Base-by-base conservation (phyloP, 2,329 filamentous ascomycete species). In the Pseudogymnoascus sp. region DNA sequence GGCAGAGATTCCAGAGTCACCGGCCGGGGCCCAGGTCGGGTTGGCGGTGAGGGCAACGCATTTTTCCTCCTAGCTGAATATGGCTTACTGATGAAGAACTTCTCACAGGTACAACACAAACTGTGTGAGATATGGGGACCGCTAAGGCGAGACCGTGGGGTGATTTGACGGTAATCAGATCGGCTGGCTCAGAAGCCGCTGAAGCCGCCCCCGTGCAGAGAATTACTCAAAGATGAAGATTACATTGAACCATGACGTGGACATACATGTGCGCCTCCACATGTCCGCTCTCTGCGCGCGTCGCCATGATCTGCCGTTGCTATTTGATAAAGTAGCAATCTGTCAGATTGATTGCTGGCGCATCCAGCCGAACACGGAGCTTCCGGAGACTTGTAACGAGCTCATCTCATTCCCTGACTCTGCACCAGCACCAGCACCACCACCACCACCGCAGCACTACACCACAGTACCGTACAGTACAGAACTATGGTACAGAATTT, bases 281-380 rank as follows among this genome's bases (percentile, higher is more conserved):
- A 31, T 52, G 45, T 52, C 26, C 4, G 45, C 26, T 29, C 45
- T 29, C 21, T 49, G 43, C 2, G 21, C 43, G 43, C 23, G 43
- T 49, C 23, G 43, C 21, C 43, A 14, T 49, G 43, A 49, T 49
- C 21, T 52, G 45, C 45, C 45, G 26, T 19, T 52, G 26, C 14
- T 52, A 52, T 52, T 52, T 52, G 45, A 52, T 52, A 52, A 19
- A 52, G 45, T 52, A 26, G 45, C 29, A 31, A 49, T 52, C 45
- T 52, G 45, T 52, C 26, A 52, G 45, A 52, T 31, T 31, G 26
- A 52, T 52, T 52, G 45, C 45, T 52, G 45, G 45, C 45, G 45
- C 45, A 52, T 31, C 45, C 45, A 52, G 45, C 45, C 45, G 26
- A 52, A 52, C 45, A 52, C 45, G 45, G 26, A 52, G 45, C 26